phyloP scores from a whole-genome alignment of 495 filamentous ascomycete species.

The Hypomontagnella submonticulosa region DNA sequence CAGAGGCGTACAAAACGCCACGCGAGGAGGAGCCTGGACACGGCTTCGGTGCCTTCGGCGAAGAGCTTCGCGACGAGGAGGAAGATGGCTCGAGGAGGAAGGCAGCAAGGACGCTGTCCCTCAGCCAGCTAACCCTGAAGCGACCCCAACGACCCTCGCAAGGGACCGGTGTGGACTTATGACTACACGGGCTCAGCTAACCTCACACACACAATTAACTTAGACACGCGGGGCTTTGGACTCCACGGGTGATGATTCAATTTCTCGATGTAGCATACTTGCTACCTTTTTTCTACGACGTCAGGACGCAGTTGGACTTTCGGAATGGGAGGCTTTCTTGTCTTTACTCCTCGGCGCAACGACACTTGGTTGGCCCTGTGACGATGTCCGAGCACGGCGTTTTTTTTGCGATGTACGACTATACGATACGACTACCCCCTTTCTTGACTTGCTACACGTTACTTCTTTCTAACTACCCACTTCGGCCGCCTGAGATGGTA shows the following conservation, averaged over 20 bases:
- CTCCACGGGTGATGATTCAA: constrained; percentile 1
- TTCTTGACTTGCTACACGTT: constrained; percentile 7
- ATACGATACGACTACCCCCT: constrained; percentile 28
- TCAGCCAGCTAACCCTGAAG: constrained; percentile 61
- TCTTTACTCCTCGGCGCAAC: constrained; percentile 29
- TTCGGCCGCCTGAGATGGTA: constrained; percentile 4
- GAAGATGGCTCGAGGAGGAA: constrained; percentile 54
- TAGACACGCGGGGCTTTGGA: constrained; percentile 9
- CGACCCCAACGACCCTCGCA: constrained; percentile 22
- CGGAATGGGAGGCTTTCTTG: constrained; percentile 28
- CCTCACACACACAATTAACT: constrained; percentile 1
- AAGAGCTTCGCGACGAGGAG: constrained; percentile 51
- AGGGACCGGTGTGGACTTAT: constrained; percentile 41
- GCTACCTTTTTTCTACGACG: constrained; percentile 18
- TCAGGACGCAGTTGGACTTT: constrained; percentile 25
- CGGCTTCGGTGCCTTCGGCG: constrained; percentile 58
- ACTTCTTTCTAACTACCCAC: constrained; percentile 3
- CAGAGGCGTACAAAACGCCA: constrained; percentile 59
- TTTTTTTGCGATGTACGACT: constrained; percentile 40
- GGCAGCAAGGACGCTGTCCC: constrained; percentile 58
- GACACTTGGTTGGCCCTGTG: constrained; percentile 28
- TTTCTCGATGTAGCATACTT: constrained; percentile 1
- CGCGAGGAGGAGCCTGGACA: constrained; percentile 50
- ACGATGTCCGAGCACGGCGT: constrained; percentile 40
- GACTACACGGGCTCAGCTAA: constrained; percentile 43